Conservation (phyloP, 371 early-diverging fungal species). For the Lichtheimia ornata region DNA sequence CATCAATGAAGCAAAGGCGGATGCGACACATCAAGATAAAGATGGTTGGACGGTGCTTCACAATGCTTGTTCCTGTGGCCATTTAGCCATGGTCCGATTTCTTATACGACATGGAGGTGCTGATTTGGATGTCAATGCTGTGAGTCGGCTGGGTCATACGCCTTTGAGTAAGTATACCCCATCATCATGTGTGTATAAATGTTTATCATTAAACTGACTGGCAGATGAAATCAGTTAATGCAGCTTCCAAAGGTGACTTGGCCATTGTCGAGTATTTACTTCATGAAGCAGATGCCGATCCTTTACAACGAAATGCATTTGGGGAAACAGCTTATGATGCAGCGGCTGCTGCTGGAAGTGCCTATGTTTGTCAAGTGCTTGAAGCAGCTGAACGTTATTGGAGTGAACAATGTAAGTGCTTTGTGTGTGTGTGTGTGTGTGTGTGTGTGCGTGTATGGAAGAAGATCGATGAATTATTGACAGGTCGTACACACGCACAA, state of each 20-base stretch:
- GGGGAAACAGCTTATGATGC: constrained; percentile 82
- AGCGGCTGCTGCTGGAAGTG: constrained; percentile 65
- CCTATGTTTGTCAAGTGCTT: constrained; percentile 66
- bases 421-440: neutral
- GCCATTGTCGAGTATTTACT: constrained; percentile 67
- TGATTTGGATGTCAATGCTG: constrained; percentile 53
- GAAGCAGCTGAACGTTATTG: constrained; percentile 51
- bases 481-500: neutral
- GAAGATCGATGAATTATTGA: neutral
- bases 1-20: constrained; percentile 52
- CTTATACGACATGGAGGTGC: constrained; percentile 47
- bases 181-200: neutral
- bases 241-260: constrained; percentile 70
- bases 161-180: constrained; percentile 65
- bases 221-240: constrained; percentile 57
- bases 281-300: constrained; percentile 59
- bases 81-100: constrained; percentile 56
- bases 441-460: neutral
- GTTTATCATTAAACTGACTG: neutral
- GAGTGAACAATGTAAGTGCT: constrained; percentile 5
- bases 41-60: constrained; percentile 88
- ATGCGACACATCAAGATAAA: constrained; percentile 63
- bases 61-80: constrained; percentile 68
- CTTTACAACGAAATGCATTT: constrained; percentile 61
- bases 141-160: constrained; percentile 69